Evolutionary conservation across 2,329 filamentous ascomycete genomes (phyloP), one percentile per base, ranked within the genome.

Genomic region (Gremmenia infestans): DNA sequence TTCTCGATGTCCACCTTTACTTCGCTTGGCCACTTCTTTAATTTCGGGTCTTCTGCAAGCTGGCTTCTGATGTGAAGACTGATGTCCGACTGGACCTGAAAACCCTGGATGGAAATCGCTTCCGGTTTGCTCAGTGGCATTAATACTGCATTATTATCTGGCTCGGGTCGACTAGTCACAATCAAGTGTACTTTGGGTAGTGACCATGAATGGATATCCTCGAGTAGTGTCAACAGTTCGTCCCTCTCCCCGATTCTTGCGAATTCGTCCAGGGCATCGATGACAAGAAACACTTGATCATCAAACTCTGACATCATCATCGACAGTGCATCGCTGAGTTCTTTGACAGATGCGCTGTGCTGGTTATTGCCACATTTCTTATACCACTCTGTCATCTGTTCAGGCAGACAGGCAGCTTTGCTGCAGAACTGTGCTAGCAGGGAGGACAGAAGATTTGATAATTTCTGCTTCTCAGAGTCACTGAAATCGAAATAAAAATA

Each of bases 401-500:
- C 15, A 5, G 59, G 65, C 14, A 64, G 49, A 12, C 48, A 48
- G 12, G 43, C 23, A 7, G 49, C 57, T 14, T 63, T 61, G 19
- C 61, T 45, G 46, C 66, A 67, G 63, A 68, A 60, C 52, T 76
- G 74, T 15, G 40, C 56, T 9, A 74, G 48, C 3, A 77, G 60
- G 11, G 73, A 74, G 17, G 69, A 67, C 1, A 76, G 12, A 64
- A 74, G 69, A 0, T 64, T 59, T 15, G 71, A 67, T 4, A 68
- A 46, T 0, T 60, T 42, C 54, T 73, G 72, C 50, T 75, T 76
- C 28, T 66, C 48, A 0, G 7, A 40, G 49, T 76, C 67, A 5
- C 67, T 74, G 62, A 76, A 76, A 52, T 70, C 68, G 48, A 74
- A 74, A 55, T 70, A 72, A 59, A 72, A 74, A 50, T 72, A 72